These are phyloP conservation scores for Nigrospora osmanthi DNA, from an alignment of 2,329 filamentous ascomycete genomes.

Conservation along the genomic window DNA sequence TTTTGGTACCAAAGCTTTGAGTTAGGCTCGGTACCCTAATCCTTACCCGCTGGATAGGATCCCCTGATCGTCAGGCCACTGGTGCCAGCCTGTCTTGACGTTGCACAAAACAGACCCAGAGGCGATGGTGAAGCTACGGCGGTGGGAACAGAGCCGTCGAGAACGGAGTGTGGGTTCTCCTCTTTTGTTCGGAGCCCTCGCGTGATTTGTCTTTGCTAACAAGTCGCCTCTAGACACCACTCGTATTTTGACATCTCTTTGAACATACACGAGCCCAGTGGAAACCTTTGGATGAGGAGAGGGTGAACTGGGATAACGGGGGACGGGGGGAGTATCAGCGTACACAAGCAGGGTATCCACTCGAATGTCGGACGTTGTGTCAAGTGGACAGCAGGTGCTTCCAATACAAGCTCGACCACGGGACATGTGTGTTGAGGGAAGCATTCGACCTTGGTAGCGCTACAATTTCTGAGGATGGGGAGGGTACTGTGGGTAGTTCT, in stretches of 20 bases:
- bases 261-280: slow-evolving; percentile 5
- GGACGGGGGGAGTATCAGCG: too few species aligned
- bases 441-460: slow-evolving; percentile 6
- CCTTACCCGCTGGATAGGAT: too few species aligned
- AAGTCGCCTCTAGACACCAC: slow-evolving; percentile 25
- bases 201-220: neutral
- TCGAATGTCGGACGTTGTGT: slow-evolving; percentile 11
- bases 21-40: too few species aligned
- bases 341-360: slow-evolving; percentile 5
- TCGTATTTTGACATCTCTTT: slow-evolving; percentile 28
- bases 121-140: too few species aligned
- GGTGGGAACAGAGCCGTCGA: too few species aligned
- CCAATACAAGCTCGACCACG: slow-evolving; percentile 13
- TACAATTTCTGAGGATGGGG: neutral
- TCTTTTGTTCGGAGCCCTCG: neutral
- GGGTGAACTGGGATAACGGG: too few species aligned
- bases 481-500: neutral
- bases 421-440: slow-evolving; percentile 7
- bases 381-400: slow-evolving; percentile 9
- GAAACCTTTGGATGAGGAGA: neutral
- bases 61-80: too few species aligned
- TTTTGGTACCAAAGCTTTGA: too few species aligned
- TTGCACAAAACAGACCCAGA: too few species aligned
- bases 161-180: slow-evolving; percentile 20
- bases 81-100: too few species aligned